Evolutionary conservation across 108 stramenopile genomes (phyloP), one percentile per base, ranked within the genome.

Genomic region (Cyclotella choctawhatcheeana): DNA sequence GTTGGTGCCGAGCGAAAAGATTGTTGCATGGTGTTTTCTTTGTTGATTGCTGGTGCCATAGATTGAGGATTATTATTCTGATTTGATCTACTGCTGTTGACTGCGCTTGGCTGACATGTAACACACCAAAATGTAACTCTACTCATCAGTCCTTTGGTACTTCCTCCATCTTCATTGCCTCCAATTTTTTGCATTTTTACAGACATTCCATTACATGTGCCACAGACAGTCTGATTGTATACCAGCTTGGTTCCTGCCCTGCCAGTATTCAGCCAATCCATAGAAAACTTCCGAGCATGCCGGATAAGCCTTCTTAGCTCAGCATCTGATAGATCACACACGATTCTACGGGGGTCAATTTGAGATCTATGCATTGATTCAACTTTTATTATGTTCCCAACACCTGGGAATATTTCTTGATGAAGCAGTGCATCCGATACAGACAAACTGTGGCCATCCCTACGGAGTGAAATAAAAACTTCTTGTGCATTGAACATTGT

Each of bases 341-440:
- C 75, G 2, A 37, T 43, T 61, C 82, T 59, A 18, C 82, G 68
- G 17, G 88, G 88, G 67, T 86, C 74, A 51, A 89, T 70, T 50
- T 62, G 71, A 13, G 79, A 58, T n/a, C 61, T 54, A 63, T 89
- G 88, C 44, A 89, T 50, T 30, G 78, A 84, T 73, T 89, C 88
- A 22, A 84, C 79, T 60, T 89, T 89, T 79, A 89, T 89, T 10
- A 89, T 85, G 51, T 89, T 89, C 26, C 88, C 88, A 61, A 85
- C 73, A 24, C 88, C 88, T 5, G 88, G 88, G 56, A 56, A 83
- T 5, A 74, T 65, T 43, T 81, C 65, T 73, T 89, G 88, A 77
- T 89, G 76, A 1, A 89, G 67, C 16, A 89, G 34, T 35, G 79
- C 88, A 69, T 85, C 85, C n/a, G 81, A 83, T 44, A 89, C 74